These are phyloP conservation scores for Hymenoscyphus albidus DNA, from an alignment of 2,329 filamentous ascomycete genomes.

Conservation along the genomic window DNA sequence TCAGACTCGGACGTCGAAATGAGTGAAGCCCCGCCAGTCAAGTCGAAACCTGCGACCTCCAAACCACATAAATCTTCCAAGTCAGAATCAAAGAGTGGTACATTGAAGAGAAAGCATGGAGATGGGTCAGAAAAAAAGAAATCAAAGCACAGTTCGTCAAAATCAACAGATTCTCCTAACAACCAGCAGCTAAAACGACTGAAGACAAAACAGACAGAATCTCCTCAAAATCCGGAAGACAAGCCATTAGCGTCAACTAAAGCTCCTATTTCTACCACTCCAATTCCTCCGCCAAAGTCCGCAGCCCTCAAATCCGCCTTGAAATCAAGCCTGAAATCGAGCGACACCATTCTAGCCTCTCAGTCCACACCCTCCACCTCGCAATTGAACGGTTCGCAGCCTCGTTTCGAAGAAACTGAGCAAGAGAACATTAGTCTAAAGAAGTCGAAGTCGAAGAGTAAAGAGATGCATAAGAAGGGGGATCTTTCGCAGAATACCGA, in stretches of 20 bases:
- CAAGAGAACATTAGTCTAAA: neutral
- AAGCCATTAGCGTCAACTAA: slow-evolving; percentile 21
- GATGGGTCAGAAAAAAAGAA: slow-evolving; percentile 20
- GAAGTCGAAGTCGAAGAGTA: neutral
- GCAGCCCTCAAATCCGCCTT: too few species aligned
- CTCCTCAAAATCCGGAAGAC: slow-evolving; percentile 17
- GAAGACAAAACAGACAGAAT: slow-evolving; percentile 28
- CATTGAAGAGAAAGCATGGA: slow-evolving; percentile 28
- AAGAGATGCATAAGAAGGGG: neutral
- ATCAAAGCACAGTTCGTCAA: slow-evolving; percentile 31
- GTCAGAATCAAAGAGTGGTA: neutral
- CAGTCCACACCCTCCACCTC: neutral
- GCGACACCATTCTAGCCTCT: neutral
- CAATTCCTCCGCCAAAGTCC: neutral
- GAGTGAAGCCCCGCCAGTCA: slow-evolving; percentile 14
- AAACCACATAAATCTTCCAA: slow-evolving; percentile 12
- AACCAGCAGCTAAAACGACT: slow-evolving; percentile 25
- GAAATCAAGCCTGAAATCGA: neutral
- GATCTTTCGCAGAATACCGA: neutral
- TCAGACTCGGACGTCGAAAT: slow-evolving; percentile 19
- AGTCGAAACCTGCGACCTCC: slow-evolving; percentile 9
- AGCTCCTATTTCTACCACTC: neutral
- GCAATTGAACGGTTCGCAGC: neutral
- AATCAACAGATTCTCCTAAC: slow-evolving; percentile 17
- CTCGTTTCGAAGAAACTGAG: neutral